Evolutionary conservation across 768 basidiomycete genomes (phyloP), one percentile per base, ranked within the genome.

Genomic region (Serendipita vermifera): DNA sequence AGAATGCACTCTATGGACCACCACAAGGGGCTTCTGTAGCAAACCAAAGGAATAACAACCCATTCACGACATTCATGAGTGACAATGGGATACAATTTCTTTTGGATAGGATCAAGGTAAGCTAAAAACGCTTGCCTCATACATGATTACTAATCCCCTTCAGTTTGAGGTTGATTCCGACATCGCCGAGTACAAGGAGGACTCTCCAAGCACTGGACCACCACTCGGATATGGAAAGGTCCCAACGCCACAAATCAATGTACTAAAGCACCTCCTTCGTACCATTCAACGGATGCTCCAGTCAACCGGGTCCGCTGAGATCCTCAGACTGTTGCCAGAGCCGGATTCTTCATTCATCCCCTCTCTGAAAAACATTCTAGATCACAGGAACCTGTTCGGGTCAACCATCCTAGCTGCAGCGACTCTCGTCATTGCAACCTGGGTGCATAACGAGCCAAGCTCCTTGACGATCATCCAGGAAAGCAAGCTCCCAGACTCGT

Each of bases 221-320:
- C 46, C 46, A n/a, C 46, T 51, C 46, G 46, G 46, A 27, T 51
- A 51, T 31, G 46, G 46, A 5, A 22, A 31, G 17, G 46, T 29
- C 15, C 20, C 22, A 7, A 29, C 46, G 11, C 46, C 46, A 11
- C 26, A 31, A 24, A 27, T 82, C 24, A 82, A 83, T 35, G 81
- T 90, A n/a, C 72, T 98, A 62, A 96, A 94, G 69, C 84, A 91
- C 60, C 79, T 90, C 7, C 68, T 99, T 31, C 83, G 96, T 27
- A 91, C 92, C 1, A 81, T 94, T 71, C 91, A 96, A 62, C 82
- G 96, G 27, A 90, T 98, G 81, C 96, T 99, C 93, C 88, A 93
- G 64, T 85, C 87, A 0, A 85, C 90, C 0, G 94, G 94, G 6
- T 86, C 87, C 3, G 83, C 91, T 3, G 96, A 99, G 66, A 92